Percentiles rank a stretch among this genome's conserved stretches.
These are phyloP conservation scores for Fusarium odoratissimum DNA, from an alignment of 2,329 filamentous ascomycete species.

Conservation along the genomic window DNA sequence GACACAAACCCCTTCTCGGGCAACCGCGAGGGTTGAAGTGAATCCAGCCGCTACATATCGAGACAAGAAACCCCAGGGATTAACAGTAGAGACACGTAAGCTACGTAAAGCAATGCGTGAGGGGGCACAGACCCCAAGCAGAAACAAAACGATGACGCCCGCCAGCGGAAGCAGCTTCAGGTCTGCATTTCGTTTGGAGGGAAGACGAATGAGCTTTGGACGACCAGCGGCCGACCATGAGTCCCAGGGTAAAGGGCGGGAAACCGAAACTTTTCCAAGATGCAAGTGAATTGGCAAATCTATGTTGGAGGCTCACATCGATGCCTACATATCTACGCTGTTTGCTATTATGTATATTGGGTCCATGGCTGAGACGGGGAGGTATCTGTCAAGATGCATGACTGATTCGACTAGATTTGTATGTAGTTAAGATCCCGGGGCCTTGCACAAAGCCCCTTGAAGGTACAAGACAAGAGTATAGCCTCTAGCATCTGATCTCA, in stretches of 20 bases:
- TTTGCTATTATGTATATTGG: constrained; percentile 7
- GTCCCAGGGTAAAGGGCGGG: not conserved
- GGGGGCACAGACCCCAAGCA: constrained; percentile 25
- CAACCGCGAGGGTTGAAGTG: not conserved
- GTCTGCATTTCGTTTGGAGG: constrained; percentile 35
- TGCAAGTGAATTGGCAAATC: constrained; percentile 13
- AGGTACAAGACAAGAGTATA: not conserved
- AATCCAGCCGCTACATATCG: constrained; percentile 31
- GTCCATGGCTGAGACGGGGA: not conserved
- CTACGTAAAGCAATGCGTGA: constrained; percentile 40
- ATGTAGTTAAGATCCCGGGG: constrained; percentile 1
- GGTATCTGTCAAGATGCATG: not conserved
- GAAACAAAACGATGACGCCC: constrained; percentile 5
- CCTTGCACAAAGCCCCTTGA: not conserved
- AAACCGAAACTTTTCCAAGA: constrained; percentile 31
- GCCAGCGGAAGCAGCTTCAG: constrained; percentile 22
- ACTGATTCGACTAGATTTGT: not conserved
- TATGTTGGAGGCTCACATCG: not conserved
- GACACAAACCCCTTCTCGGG: constrained; percentile 6
- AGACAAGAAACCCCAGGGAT: constrained; percentile 42
- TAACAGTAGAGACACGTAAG: constrained; percentile 42
- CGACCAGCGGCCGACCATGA: constrained; percentile 11
- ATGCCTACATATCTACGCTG: not conserved
- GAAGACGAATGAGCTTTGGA: constrained; percentile 16
- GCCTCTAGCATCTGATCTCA: not conserved